These are phyloP conservation scores for Apiotrichum mycotoxinovorans DNA, from an alignment of 1,284 basidiomycete genomes.

Conservation along the genomic window DNA sequence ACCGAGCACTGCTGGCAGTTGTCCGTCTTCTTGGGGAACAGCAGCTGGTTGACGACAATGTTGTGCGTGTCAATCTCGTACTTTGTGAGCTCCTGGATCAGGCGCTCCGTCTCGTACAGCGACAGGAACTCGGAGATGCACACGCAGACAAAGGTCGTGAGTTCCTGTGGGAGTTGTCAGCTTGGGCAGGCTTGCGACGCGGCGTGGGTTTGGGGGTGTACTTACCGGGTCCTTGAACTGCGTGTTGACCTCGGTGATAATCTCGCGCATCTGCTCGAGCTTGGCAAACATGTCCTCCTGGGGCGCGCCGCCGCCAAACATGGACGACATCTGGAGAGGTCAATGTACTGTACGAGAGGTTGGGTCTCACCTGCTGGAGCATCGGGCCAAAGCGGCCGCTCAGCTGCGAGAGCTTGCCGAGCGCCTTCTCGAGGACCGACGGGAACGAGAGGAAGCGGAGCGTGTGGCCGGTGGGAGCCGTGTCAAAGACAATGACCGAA, in stretches of 20 bases:
- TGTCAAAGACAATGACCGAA: constrained; percentile 98
- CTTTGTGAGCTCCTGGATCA: constrained; percentile 91
- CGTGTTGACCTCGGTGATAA: constrained; percentile 98
- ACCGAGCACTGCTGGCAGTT: constrained; percentile 95
- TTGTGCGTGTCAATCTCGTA: constrained; percentile 99
- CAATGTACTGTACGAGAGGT: too few relatives aligned
- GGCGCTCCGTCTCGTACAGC: constrained; percentile 94
- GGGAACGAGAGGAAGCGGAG: constrained; percentile 98
- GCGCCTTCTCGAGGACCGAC: constrained; percentile 91
- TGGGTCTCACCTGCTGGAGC: constrained; percentile 82
- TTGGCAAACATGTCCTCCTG: constrained; percentile 99
- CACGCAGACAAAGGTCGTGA: constrained; percentile 97
- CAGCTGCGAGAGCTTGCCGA: constrained; percentile 88
- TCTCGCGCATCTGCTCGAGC: constrained; percentile 90
- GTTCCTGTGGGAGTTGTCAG: constrained; percentile 61
- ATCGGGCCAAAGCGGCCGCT: constrained; percentile 94
- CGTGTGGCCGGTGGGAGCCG: constrained; percentile 96
- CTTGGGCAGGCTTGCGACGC: neutral
- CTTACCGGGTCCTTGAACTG: constrained; percentile 97
- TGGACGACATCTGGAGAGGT: constrained; percentile 71
- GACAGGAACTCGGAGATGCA: constrained; percentile 98
- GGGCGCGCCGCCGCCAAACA: constrained; percentile 75
- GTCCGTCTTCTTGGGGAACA: constrained; percentile 84
- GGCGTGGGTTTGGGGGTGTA: constrained; percentile 25
- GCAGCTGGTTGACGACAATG: constrained; percentile 95